Conservation (phyloP, 2,329 filamentous ascomycete species). For the Nigrospora sphaerica region DNA sequence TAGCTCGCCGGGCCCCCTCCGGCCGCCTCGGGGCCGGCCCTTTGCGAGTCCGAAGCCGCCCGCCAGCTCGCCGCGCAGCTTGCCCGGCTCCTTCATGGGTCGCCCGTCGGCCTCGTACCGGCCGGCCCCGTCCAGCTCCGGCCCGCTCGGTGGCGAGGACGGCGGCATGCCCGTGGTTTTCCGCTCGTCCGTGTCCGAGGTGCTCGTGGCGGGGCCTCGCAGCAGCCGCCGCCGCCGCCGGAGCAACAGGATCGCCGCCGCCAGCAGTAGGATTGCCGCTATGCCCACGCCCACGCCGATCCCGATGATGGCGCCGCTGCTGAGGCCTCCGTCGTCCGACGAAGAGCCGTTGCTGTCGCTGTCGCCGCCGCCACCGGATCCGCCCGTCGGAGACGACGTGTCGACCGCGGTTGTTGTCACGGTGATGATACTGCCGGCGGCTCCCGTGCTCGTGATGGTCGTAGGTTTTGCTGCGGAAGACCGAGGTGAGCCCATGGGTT, state of each 20-base stretch:
- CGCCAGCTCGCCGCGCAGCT: no score
- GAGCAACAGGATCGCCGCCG: not conserved
- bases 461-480: constrained; percentile 1
- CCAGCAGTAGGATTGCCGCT: constrained; percentile 3
- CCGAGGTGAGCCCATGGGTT: not conserved
- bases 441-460: not conserved
- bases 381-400: not conserved
- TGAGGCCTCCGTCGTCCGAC: not conserved
- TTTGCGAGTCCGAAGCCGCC: no score
- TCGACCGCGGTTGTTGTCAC: not conserved
- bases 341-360: not conserved
- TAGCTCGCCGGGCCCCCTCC: not conserved
- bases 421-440: not conserved
- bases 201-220: not conserved
- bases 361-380: not conserved
- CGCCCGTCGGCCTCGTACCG: no score
- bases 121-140: no score
- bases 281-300: constrained; percentile 7
- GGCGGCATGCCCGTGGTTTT: no score
- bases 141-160: no score
- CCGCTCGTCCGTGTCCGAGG: no score
- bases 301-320: not conserved
- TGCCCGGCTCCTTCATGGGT: no score
- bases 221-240: not conserved
- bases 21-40: not conserved